Evolutionary conservation across 2,329 filamentous ascomycete species (phyloP).

Genomic region (Colletotrichum horii): DNA sequence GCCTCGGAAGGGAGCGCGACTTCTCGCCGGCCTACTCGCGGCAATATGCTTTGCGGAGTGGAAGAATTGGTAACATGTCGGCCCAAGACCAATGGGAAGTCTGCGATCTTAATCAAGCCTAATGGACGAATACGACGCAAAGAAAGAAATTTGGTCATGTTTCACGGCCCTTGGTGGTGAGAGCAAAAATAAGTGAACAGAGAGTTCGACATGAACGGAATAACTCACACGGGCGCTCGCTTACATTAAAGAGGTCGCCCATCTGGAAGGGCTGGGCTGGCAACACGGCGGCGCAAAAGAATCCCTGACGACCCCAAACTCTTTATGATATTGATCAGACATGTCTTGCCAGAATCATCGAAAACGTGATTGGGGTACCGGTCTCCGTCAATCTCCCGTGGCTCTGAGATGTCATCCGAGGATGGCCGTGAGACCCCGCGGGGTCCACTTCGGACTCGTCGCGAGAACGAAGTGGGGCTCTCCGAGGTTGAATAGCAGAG

Average conservation of each 20-base stretch:
- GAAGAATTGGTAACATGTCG: background rate
- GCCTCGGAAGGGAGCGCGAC: background rate
- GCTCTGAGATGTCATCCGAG: background rate
- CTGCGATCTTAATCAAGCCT: background rate
- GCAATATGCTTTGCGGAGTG: background rate
- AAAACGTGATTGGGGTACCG: background rate
- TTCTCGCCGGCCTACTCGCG: background rate
- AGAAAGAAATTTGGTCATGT: background rate
- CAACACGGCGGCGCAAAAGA: background rate
- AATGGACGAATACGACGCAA: background rate
- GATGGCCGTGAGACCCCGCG: background rate
- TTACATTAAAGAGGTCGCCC: background rate
- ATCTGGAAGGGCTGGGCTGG: background rate
- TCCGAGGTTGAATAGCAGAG: background rate
- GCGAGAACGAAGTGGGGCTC: background rate
- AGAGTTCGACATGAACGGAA: background rate
- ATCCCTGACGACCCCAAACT: background rate
- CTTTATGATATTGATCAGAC: background rate
- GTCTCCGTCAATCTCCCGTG: background rate
- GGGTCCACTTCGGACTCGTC: background rate
- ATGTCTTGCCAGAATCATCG: background rate
- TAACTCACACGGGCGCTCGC: background rate
- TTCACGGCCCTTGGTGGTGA: background rate
- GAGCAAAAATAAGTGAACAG: background rate
- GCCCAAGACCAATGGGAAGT: background rate